Base-by-base conservation (phyloP, 225 moss, liverwort and hornwort genomes). In the Neckera pumila region DNA sequence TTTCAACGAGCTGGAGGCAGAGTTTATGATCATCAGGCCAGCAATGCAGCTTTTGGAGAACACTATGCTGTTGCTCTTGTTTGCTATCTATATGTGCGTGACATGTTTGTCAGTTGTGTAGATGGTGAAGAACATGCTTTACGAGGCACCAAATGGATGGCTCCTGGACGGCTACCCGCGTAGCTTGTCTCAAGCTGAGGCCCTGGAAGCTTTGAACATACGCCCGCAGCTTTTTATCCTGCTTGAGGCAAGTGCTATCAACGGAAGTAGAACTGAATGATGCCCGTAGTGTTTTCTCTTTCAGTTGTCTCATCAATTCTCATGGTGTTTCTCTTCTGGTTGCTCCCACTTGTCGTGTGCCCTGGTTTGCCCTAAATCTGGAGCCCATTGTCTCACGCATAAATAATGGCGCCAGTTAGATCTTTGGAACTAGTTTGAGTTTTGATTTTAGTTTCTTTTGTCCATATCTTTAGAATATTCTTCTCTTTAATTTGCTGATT, bases 81-180 rank as follows among this genome's bases (percentile, higher is more conserved):
- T 87, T 84, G 28, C n/a, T 58, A 53, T 51, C 36, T 62, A 20
- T 25, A 82, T 78, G 17, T 83, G 30, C 91, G 58, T 47, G 85
- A 51, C 72, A 53, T 78, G 17, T 80, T 33, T 67, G 56, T 80
- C 83, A 59, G 60, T 62, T 83, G 61, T 90, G 92, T 79, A 96
- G 93, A 97, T 98, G 93, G 98, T 98, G 89, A 95, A 94, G 86
- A 92, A 91, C 42, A 93, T 94, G 87, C 94, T 98, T 76, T 58
- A 85, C 33, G 90, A 89, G 76, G 93, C 90, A 76, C 82, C 78
- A n/a, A 90, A 84, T 61, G 98, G 98, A 74, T 98, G 98, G 97
- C 92, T 98, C 79, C 87, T 98, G 57, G 98, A 98, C 90, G 98
- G 98, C 34, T 98, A 95, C 89, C 98, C 97, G 17, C 93, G 96